phyloP scores from a whole-genome alignment of 495 filamentous ascomycete species.

The Trichoderma parareesei region DNA sequence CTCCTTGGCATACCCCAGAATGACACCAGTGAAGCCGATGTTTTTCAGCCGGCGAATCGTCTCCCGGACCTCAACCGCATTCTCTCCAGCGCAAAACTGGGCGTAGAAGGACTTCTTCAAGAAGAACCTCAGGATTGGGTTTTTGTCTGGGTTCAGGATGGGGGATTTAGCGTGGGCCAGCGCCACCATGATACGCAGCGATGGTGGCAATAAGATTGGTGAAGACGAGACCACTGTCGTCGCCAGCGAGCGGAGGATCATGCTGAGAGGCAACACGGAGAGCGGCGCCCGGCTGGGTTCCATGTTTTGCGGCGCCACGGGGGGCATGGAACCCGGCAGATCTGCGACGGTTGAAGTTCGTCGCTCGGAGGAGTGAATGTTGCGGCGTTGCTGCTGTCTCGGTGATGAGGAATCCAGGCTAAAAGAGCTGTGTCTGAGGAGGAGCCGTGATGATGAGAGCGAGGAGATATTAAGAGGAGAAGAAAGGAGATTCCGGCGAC shows the following conservation, averaged over 20 bases:
- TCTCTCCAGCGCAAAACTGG: conserved; percentile 78
- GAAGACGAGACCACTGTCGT: conserved; percentile 77
- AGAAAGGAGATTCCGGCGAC: neutral
- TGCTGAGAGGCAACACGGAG: conserved; percentile 62
- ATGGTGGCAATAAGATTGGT: conserved; percentile 58
- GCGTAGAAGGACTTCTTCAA: conserved; percentile 74
- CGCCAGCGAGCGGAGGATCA: conserved; percentile 68
- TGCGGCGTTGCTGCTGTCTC: neutral
- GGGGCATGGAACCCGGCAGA: neutral
- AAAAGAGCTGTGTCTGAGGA: neutral
- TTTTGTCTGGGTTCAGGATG: conserved; percentile 48
- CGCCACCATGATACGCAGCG: conserved; percentile 57
- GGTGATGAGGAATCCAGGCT: neutral
- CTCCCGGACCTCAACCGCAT: conserved; percentile 46
- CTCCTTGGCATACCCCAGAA: conserved; percentile 70
- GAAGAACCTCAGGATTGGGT: conserved; percentile 46
- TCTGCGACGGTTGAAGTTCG: conserved; percentile 8
- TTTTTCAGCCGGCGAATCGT: conserved; percentile 53
- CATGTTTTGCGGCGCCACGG: conserved; percentile 20
- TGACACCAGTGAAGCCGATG: conserved; percentile 68
- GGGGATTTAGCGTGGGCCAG: conserved; percentile 61
- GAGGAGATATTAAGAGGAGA: neutral
- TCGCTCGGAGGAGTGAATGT: conserved; percentile 30
- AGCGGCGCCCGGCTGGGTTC: conserved; percentile 41
- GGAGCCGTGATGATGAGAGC: neutral